phyloP scores from a whole-genome alignment of 2,329 filamentous ascomycete species.

The Sarocladiaceae sp. region DNA sequence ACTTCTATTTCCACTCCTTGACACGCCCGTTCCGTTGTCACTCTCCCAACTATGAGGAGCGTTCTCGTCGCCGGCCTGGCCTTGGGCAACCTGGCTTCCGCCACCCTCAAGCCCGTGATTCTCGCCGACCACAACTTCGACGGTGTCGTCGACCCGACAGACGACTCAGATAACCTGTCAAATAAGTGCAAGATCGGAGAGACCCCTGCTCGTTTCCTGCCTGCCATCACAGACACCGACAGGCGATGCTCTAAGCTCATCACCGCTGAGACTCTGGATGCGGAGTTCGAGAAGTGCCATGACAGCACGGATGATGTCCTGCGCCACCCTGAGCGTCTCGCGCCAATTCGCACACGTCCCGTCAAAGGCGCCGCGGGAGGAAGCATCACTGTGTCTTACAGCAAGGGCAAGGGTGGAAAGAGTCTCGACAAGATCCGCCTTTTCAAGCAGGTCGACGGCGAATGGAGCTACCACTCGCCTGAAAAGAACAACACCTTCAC shows the following conservation, averaged over 20 bases:
- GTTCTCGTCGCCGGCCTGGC: too few relatives aligned
- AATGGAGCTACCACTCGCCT: not conserved
- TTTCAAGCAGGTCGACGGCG: not conserved
- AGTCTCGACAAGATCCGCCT: not conserved
- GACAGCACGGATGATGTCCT: slow-evolving; percentile 29
- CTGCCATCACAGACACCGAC: slow-evolving; percentile 28
- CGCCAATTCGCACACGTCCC: slow-evolving; percentile 25
- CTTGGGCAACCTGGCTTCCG: too few relatives aligned
- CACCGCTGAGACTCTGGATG: slow-evolving; percentile 13
- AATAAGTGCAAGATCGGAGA: too few relatives aligned
- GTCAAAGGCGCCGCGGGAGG: slow-evolving; percentile 16
- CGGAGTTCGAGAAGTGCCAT: slow-evolving; percentile 25
- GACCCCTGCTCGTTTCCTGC: slow-evolving; percentile 31
- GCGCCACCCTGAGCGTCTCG: slow-evolving; percentile 22
- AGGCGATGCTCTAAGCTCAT: slow-evolving; percentile 21
- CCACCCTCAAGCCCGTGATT: too few relatives aligned
- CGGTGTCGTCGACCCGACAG: too few relatives aligned
- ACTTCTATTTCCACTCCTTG: too few relatives aligned
- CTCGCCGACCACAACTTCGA: too few relatives aligned
- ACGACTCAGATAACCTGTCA: too few relatives aligned
- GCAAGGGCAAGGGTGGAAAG: not conserved
- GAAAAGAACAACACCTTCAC: slow-evolving; percentile 22
- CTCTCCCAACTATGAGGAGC: too few relatives aligned
- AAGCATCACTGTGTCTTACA: slow-evolving; percentile 9
- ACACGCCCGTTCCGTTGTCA: too few relatives aligned